Percentiles rank a stretch among this genome's conserved stretches.
phyloP scores from a whole-genome alignment of 2,329 filamentous ascomycete genomes.

The Sporothrix humicola region DNA sequence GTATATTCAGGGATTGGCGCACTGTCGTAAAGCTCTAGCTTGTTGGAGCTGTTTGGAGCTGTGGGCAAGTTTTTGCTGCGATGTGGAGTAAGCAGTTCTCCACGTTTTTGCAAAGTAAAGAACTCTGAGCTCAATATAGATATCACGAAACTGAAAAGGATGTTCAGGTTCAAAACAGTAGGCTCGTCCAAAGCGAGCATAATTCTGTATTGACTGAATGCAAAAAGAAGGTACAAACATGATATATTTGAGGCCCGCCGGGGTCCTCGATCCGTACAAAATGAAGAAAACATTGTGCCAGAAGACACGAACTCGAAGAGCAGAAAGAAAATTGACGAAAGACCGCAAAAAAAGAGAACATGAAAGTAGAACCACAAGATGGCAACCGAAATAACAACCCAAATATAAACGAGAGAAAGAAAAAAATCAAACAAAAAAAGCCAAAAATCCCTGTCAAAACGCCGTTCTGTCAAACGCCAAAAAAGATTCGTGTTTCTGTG shows the following conservation, averaged over 20 bases:
- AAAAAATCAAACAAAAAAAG: constrained; percentile 7
- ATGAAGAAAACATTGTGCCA: neutral
- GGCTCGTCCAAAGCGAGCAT: constrained; percentile 17
- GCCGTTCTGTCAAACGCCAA: constrained; percentile 18
- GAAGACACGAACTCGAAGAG: neutral
- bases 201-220: neutral
- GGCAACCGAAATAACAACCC: neutral
- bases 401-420: neutral
- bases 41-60: neutral
- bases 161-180: neutral
- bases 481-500: constrained; percentile 28
- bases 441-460: constrained; percentile 24
- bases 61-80: neutral
- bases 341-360: neutral
- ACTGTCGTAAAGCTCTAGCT: neutral
- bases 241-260: neutral
- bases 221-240: neutral
- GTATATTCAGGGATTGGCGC: neutral
- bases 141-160: neutral
- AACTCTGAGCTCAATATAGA: no score
- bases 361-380: no score
- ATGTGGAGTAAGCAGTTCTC: neutral
- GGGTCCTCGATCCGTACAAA: neutral
- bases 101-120: neutral
- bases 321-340: neutral